Conservation (phyloP, 768 basidiomycete species). For the Boletus reticuloceps region DNA sequence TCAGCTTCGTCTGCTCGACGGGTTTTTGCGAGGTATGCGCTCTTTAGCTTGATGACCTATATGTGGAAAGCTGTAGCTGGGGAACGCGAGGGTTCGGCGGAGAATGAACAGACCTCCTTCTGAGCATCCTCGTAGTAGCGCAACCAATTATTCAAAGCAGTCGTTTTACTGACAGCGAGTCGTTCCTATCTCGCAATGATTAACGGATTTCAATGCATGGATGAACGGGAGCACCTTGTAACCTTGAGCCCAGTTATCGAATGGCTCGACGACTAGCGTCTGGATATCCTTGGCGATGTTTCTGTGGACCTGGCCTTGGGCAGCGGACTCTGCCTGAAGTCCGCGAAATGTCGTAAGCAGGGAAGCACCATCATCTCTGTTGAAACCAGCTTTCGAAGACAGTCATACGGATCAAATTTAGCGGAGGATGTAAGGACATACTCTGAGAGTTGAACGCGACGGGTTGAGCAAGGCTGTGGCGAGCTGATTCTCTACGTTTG, state of each 20-base stretch:
- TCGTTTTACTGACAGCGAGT: conserved; percentile 53
- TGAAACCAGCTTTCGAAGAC: conserved; percentile 58
- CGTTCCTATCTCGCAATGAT: conserved; percentile 47
- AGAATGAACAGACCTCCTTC: conserved; percentile 47
- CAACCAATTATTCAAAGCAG: conserved; percentile 65
- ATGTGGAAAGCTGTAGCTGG: conserved; percentile 7
- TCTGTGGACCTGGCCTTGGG: conserved; percentile 74
- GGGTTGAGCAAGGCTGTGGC: conserved; percentile 57
- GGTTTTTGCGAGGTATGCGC: conserved; percentile 72
- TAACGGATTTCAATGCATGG: conserved; percentile 7
- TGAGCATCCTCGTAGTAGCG: conserved; percentile 68
- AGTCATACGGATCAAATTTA: conserved; percentile 3
- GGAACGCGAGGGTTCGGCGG: not conserved
- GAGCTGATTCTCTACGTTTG: conserved; percentile 62
- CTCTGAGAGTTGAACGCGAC: conserved; percentile 47
- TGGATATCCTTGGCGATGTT: conserved; percentile 72
- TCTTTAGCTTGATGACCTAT: conserved; percentile 63
- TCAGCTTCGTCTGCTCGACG: conserved; percentile 88
- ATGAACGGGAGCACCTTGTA: conserved; percentile 53
- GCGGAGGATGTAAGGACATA: conserved; percentile 22
- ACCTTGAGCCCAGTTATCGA: conserved; percentile 71
- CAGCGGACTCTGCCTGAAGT: conserved; percentile 66
- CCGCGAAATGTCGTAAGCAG: conserved; percentile 77
- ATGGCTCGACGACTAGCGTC: conserved; percentile 75
- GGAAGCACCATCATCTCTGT: conserved; percentile 82